Percentiles rank a stretch among this genome's conserved stretches.
Evolutionary conservation across 202 grass and related monocot genomes (phyloP).

Genomic region (Eragrostis tef): DNA sequence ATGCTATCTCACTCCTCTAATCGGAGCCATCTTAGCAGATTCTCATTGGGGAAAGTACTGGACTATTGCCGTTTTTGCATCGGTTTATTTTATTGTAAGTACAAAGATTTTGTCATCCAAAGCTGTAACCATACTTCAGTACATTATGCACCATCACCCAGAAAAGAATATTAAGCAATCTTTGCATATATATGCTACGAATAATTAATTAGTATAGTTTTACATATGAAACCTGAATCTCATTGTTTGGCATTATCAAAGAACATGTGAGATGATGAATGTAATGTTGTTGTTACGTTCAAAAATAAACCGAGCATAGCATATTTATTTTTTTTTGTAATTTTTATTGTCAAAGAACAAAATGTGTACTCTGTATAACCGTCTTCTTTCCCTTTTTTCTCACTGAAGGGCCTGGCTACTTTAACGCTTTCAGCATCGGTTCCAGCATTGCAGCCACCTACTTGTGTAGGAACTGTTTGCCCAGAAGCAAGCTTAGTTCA

Average conservation of each 20-base stretch:
- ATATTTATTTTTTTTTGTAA: not conserved
- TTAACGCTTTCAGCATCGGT: conserved; percentile 79
- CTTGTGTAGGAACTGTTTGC: conserved; percentile 52
- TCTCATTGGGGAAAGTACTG: conserved; percentile 85
- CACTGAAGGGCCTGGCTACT: conserved; percentile 65
- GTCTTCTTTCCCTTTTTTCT: conserved; percentile 26
- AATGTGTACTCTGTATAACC: not conserved
- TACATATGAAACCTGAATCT: conserved; percentile 20
- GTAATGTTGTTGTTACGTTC: not conserved
- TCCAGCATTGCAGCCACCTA: conserved; percentile 59
- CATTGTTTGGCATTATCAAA: not conserved
- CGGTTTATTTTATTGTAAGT: conserved; percentile 84
- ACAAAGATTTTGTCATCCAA: conserved; percentile 19
- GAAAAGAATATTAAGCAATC: not conserved
- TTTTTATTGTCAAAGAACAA: conserved; percentile 9
- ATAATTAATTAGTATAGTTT: not conserved
- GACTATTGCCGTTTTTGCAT: conserved; percentile 80
- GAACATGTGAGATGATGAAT: not conserved
- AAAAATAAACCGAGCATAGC: too few relatives aligned
- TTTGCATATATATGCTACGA: not conserved
- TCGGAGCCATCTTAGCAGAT: conserved; percentile 86
- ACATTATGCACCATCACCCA: conserved; percentile 22
- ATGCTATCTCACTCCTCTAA: conserved; percentile 82
- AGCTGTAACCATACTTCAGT: not conserved
- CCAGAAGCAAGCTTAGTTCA: conserved; percentile 62